A percentile compares a stretch with the other conserved stretches of the same genome.
phyloP scores from a whole-genome alignment of 331 rosid genomes.

The Quercus lobata region DNA sequence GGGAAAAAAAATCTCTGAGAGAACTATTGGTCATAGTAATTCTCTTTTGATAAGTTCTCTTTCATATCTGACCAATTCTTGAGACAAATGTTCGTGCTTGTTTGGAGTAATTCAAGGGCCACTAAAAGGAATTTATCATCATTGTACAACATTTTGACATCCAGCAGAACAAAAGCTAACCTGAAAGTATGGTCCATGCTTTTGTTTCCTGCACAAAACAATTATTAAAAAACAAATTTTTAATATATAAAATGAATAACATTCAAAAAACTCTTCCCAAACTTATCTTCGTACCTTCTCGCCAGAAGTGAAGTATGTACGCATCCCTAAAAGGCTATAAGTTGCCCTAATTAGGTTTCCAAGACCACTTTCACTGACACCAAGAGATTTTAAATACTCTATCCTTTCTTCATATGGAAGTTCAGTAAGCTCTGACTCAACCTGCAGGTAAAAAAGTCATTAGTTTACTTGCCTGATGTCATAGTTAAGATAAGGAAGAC shows the following conservation, averaged over 20 bases:
- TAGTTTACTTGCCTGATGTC: not conserved
- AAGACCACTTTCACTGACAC: constrained; percentile 90
- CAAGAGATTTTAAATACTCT: constrained; percentile 87
- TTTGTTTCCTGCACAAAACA: constrained; percentile 70
- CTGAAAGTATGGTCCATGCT: constrained; percentile 97
- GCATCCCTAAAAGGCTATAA: constrained; percentile 72
- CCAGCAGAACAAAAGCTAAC: constrained; percentile 42
- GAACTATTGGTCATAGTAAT: constrained; percentile 1
- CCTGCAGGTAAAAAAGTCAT: constrained; percentile 49
- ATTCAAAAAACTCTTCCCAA: constrained; percentile 8
- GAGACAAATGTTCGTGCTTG: not conserved
- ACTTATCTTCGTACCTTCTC: constrained; percentile 68
- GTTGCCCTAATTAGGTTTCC: constrained; percentile 92
- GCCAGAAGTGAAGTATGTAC: constrained; percentile 93
- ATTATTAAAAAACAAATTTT: constrained; percentile 19
- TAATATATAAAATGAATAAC: constrained; percentile 4
- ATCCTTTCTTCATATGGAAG: constrained; percentile 75
- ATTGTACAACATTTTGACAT: constrained; percentile 4
- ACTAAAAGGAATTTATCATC: not conserved
- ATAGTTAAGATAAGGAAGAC: constrained; percentile 1
- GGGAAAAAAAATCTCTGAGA: not conserved
- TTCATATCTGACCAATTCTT: not conserved
- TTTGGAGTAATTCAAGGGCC: not conserved
- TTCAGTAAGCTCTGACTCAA: constrained; percentile 94
- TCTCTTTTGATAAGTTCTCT: not conserved